Evolutionary conservation across 768 basidiomycete genomes (phyloP).

Genomic region (Trametes cubensis): DNA sequence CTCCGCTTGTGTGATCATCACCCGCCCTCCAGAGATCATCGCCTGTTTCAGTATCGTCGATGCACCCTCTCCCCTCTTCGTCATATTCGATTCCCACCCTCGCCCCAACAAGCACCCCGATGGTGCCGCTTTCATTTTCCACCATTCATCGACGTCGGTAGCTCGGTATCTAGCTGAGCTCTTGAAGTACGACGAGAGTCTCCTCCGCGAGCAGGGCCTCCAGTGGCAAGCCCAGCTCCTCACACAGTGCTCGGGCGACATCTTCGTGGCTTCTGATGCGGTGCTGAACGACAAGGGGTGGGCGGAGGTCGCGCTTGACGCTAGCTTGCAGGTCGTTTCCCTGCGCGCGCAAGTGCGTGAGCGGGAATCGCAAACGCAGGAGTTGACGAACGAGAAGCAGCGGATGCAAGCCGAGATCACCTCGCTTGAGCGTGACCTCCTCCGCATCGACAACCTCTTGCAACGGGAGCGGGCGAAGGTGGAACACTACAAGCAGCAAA

Average conservation of each 20-base stretch:
- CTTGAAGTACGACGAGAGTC: slow-evolving; percentile 49
- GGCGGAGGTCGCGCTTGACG: slow-evolving; percentile 46
- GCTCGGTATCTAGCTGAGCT: slow-evolving; percentile 49
- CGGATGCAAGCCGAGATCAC: slow-evolving; percentile 12
- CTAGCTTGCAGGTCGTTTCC: slow-evolving; percentile 51
- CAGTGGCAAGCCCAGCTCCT: slow-evolving; percentile 72
- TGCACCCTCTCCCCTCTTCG: slow-evolving; percentile 42
- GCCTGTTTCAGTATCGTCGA: slow-evolving; percentile 47
- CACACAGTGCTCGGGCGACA: slow-evolving; percentile 59
- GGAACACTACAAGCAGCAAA: not conserved
- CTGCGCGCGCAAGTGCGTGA: slow-evolving; percentile 45
- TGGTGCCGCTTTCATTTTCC: slow-evolving; percentile 63
- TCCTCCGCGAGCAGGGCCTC: slow-evolving; percentile 46
- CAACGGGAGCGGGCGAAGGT: slow-evolving; percentile 3
- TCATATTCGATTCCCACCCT: slow-evolving; percentile 71
- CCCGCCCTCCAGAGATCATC: slow-evolving; percentile 72
- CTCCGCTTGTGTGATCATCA: slow-evolving; percentile 54
- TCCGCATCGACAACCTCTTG: slow-evolving; percentile 14
- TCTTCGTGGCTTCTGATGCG: slow-evolving; percentile 44
- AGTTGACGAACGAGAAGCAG: slow-evolving; percentile 28
- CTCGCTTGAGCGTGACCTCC: slow-evolving; percentile 34
- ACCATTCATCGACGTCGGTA: slow-evolving; percentile 45
- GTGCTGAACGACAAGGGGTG: slow-evolving; percentile 28
- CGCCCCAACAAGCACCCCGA: slow-evolving; percentile 54
- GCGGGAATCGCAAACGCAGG: slow-evolving; percentile 37